These are phyloP conservation scores for Microcera coccophila DNA, from an alignment of 2,329 filamentous ascomycete genomes.

Conservation along the genomic window DNA sequence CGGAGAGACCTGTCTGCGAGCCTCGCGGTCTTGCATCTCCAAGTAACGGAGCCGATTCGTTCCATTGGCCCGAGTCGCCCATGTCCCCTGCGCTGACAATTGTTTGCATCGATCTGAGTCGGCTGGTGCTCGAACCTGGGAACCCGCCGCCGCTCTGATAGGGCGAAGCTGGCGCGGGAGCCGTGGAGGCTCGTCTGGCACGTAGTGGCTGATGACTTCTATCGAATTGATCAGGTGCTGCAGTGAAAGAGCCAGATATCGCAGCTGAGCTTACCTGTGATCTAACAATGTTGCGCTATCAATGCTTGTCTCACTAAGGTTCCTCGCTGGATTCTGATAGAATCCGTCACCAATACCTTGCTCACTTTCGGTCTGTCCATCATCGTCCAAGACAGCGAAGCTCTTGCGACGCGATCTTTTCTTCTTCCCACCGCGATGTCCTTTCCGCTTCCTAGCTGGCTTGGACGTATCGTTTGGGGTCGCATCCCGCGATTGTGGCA, in stretches of 20 bases:
- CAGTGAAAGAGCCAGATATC: neutral
- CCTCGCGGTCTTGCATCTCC: constrained; percentile 31
- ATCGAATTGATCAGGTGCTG: constrained; percentile 2
- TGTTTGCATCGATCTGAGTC: constrained; percentile 34
- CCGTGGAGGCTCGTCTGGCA: constrained; percentile 56
- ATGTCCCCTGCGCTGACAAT: constrained; percentile 47
- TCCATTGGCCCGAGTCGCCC: constrained; percentile 38
- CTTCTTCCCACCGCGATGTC: constrained; percentile 74
- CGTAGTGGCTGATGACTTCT: constrained; percentile 61
- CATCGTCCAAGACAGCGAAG: constrained; percentile 64
- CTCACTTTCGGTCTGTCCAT: constrained; percentile 41
- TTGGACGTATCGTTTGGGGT: constrained; percentile 16
- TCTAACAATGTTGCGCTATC: constrained; percentile 87
- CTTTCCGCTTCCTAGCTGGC: constrained; percentile 60
- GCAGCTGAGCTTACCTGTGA: constrained; percentile 61
- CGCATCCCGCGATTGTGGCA: constrained; percentile 4
- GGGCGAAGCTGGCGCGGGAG: constrained; percentile 34
- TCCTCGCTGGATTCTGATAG: constrained; percentile 50
- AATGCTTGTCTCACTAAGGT: constrained; percentile 77
- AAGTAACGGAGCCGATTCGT: constrained; percentile 56
- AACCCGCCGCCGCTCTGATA: constrained; percentile 19
- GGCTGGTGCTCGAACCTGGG: constrained; percentile 30
- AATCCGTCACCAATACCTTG: constrained; percentile 41
- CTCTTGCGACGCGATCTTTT: constrained; percentile 73
- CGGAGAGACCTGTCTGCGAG: constrained; percentile 24